Percentiles rank a stretch among this genome's conserved stretches.
These are phyloP conservation scores for Besnoitia besnoiti DNA, from an alignment of 169 alveolate species.

Conservation along the genomic window DNA sequence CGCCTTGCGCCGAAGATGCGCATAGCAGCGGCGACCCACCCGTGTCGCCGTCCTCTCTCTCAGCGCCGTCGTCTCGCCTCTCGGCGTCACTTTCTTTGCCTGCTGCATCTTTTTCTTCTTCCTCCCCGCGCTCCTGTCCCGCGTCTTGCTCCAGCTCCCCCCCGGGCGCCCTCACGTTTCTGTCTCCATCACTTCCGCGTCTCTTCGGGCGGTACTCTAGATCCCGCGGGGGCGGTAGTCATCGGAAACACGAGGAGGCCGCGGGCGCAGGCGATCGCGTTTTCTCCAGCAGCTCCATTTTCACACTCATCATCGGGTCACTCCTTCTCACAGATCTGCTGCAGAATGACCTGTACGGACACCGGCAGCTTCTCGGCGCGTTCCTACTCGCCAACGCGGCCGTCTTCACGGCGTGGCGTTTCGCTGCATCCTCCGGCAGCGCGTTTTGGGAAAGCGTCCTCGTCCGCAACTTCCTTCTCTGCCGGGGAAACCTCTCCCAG, in stretches of 20 bases:
- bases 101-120: neutral
- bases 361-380: conserved; percentile 4
- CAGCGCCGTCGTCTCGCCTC: neutral
- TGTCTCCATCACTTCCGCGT: neutral
- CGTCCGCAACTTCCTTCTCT: neutral
- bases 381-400: neutral
- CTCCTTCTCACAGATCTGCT: neutral
- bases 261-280: neutral
- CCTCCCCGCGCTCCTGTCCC: too few species aligned
- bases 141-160: too few species aligned
- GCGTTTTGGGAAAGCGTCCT: neutral
- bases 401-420: neutral
- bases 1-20: too few species aligned
- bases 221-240: neutral
- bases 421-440: neutral
- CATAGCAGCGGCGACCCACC: too few species aligned
- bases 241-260: neutral
- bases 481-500: neutral
- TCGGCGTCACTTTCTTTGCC: neutral
- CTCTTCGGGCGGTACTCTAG: neutral
- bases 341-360: neutral
- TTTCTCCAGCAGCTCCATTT: neutral
- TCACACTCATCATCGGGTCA: neutral
- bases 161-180: too few species aligned
- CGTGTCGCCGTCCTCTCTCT: neutral